A percentile compares a stretch with the other conserved stretches of the same genome.
Conservation (phyloP, 768 basidiomycete genomes). For the Agrocybe praecox region DNA sequence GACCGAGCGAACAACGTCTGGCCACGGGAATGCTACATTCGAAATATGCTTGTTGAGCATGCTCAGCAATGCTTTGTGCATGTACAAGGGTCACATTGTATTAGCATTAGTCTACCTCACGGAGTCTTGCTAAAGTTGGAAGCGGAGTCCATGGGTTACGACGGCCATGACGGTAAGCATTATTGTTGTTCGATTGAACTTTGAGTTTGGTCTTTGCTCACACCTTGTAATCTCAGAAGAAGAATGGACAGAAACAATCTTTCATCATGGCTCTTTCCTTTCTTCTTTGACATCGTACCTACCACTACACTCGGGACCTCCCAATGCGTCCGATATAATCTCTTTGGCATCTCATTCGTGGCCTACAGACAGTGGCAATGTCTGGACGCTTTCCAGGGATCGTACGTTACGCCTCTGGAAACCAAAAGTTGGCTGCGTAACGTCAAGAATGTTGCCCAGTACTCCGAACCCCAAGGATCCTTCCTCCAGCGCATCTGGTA, state of each 20-base stretch:
- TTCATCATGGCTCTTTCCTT: slow-evolving; percentile 67
- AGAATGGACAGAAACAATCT: slow-evolving; percentile 69
- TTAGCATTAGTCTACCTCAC: slow-evolving; percentile 62
- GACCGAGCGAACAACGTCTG: slow-evolving; percentile 54
- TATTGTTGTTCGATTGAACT: slow-evolving; percentile 9
- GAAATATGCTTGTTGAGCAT: slow-evolving; percentile 43
- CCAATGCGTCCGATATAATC: slow-evolving; percentile 62
- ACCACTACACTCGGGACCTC: slow-evolving; percentile 48
- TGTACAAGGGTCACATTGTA: slow-evolving; percentile 65
- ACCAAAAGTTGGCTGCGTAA: slow-evolving; percentile 71
- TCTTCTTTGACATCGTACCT: slow-evolving; percentile 69
- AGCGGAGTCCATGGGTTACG: slow-evolving; percentile 56
- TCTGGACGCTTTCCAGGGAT: slow-evolving; percentile 89
- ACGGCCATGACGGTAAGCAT: slow-evolving; percentile 59
- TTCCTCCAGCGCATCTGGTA: slow-evolving; percentile 15
- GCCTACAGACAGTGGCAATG: slow-evolving; percentile 72
- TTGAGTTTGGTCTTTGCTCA: slow-evolving; percentile 17
- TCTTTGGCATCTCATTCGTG: slow-evolving; percentile 74
- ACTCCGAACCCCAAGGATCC: slow-evolving; percentile 19
- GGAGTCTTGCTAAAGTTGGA: slow-evolving; percentile 74
- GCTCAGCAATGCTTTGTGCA: slow-evolving; percentile 51
- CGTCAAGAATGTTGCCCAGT: slow-evolving; percentile 50
- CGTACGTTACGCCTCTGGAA: slow-evolving; percentile 86
- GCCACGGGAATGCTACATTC: slow-evolving; percentile 70
- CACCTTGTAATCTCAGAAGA: slow-evolving; percentile 40